Conservation (phyloP, 2,329 filamentous ascomycete species). For the Ophiostoma ulmi region DNA sequence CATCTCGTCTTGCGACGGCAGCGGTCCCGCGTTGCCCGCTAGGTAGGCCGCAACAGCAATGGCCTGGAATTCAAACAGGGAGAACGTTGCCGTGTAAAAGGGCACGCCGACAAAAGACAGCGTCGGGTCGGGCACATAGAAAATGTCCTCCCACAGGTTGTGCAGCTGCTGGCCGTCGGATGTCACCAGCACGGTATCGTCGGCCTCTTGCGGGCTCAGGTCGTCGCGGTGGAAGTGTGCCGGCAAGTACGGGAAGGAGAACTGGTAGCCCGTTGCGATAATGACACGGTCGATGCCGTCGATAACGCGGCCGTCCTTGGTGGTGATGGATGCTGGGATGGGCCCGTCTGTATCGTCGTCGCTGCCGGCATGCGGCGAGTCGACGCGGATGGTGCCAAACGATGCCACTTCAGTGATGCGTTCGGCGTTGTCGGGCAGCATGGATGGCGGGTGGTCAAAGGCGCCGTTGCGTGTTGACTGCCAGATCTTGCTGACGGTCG, state of each 20-base stretch:
- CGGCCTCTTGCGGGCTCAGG: conserved; percentile 29
- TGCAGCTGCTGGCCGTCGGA: conserved; percentile 53
- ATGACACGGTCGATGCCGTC: conserved; percentile 57
- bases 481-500: conserved; percentile 38
- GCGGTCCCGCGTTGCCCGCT: conserved; percentile 40
- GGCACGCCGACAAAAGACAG: conserved; percentile 61
- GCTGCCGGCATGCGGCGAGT: not conserved
- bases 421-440: conserved; percentile 50
- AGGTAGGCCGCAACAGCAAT: conserved; percentile 55
- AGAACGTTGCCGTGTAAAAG: conserved; percentile 63
- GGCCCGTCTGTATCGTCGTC: conserved; percentile 31
- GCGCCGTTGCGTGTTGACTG: conserved; percentile 55
- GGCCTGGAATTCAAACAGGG: conserved; percentile 65
- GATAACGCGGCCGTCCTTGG: conserved; percentile 51
- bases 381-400: conserved; percentile 35
- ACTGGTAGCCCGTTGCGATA: conserved; percentile 59
- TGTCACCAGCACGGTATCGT: conserved; percentile 33
- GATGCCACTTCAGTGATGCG: conserved; percentile 48
- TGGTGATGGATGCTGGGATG: conserved; percentile 46
- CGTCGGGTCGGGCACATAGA: conserved; percentile 63
- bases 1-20: conserved; percentile 44
- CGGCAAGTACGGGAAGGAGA: conserved; percentile 50
- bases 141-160: conserved; percentile 58
- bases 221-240: conserved; percentile 41
- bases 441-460: conserved; percentile 51